Evolutionary conservation across 2,329 filamentous ascomycete species (phyloP).

Genomic region (Cytospora mali): DNA sequence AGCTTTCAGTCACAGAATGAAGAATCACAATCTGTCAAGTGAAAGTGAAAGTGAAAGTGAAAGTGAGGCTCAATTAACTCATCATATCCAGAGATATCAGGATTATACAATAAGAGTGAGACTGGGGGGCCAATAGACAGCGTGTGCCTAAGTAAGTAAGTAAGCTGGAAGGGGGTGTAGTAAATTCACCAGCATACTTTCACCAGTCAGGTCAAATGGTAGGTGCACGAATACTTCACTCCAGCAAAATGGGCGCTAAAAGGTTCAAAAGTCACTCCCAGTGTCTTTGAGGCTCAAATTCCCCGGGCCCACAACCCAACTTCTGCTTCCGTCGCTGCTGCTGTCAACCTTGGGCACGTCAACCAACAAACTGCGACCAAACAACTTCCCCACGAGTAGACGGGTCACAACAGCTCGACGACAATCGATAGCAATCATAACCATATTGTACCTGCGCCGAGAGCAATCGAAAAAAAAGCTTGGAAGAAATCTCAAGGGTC

Average conservation of each 20-base stretch:
- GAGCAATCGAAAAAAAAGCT: not conserved
- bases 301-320: not conserved
- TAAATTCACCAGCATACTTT: conserved; percentile 1
- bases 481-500: not conserved
- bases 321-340: not conserved
- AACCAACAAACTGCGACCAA: not conserved
- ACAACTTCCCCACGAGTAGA: not conserved
- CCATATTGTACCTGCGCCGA: not conserved
- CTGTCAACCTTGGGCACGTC: not conserved
- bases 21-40: not conserved
- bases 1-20: not conserved
- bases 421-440: not conserved
- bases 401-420: not conserved
- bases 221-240: not conserved
- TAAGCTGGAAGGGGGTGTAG: conserved; percentile 6
- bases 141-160: no score
- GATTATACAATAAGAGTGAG: not conserved
- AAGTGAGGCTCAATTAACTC: not conserved
- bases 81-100: not conserved
- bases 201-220: not conserved
- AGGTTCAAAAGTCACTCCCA: not conserved
- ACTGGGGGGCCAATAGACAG: not conserved
- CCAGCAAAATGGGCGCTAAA: not conserved
- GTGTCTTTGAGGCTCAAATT: not conserved
- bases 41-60: not conserved